Evolutionary conservation across 2,329 filamentous ascomycete species (phyloP).

Genomic region (Fusarium algeriense): DNA sequence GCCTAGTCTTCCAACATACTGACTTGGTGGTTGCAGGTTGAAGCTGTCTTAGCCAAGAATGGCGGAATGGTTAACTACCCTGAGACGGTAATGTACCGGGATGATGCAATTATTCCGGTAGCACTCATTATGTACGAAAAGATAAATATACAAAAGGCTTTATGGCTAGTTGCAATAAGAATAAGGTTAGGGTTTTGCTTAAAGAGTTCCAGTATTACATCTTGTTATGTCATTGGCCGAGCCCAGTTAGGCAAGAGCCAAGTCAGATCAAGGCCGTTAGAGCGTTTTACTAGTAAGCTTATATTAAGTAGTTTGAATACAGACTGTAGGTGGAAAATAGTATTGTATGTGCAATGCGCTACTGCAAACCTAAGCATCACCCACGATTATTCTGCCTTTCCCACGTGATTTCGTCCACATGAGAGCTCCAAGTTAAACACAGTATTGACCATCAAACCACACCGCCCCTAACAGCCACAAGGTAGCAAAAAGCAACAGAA

Average conservation of each 20-base stretch:
- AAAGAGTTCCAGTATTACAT: background rate
- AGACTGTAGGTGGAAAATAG: fast-evolving
- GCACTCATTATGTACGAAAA: background rate
- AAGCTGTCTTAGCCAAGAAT: background rate
- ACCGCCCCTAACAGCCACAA: too few relatives aligned
- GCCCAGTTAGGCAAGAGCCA: background rate
- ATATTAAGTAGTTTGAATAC: background rate
- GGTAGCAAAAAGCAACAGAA: background rate
- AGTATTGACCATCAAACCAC: too few relatives aligned
- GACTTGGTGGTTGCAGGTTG: background rate
- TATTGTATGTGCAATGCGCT: fast-evolving
- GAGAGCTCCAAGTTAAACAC: too few relatives aligned
- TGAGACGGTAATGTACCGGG: conserved; percentile 16
- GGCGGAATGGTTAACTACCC: conserved; percentile 6
- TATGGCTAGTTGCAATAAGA: too few relatives aligned
- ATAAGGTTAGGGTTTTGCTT: too few relatives aligned
- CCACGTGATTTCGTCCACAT: too few relatives aligned
- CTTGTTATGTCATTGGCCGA: background rate
- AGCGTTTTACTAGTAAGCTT: too few relatives aligned
- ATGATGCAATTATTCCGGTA: conserved; percentile 23
- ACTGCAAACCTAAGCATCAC: fast-evolving
- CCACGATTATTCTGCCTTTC: fast-evolving
- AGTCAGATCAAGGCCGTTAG: background rate
- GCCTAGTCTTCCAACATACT: fast-evolving
- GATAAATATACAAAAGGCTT: too few relatives aligned